A percentile compares a stretch with the other conserved stretches of the same genome.
Evolutionary conservation across 2,329 filamentous ascomycete species (phyloP).

Genomic region (Bipolaris gigantea): DNA sequence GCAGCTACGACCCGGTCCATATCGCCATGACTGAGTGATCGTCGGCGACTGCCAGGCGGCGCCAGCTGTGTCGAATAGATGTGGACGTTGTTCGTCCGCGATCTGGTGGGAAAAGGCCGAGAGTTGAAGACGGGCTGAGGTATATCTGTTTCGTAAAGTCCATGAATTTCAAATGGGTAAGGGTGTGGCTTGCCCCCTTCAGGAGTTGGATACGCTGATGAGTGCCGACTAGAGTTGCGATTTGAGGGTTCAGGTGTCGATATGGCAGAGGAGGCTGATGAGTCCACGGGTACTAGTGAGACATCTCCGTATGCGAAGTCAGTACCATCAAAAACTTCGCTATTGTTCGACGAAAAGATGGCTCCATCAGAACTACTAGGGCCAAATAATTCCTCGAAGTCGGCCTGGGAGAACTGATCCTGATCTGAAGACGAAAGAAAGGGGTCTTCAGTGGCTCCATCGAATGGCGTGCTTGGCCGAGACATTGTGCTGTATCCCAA

Average conservation of each 20-base stretch:
- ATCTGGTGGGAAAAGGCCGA: constrained; percentile 8
- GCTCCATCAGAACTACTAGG: neutral
- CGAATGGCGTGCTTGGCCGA: constrained; percentile 19
- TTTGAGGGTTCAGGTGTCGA: constrained; percentile 17
- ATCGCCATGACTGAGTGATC: constrained; percentile 35
- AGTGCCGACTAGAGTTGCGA: constrained; percentile 14
- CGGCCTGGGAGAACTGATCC: constrained; percentile 11
- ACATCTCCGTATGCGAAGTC: constrained; percentile 6
- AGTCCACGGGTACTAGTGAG: neutral
- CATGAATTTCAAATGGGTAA: constrained; percentile 22
- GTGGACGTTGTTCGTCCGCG: constrained; percentile 8
- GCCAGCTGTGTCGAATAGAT: constrained; percentile 3
- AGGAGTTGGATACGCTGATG: constrained; percentile 15
- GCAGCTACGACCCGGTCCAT: constrained; percentile 14
- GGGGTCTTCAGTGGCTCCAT: neutral
- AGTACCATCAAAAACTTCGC: constrained; percentile 10
- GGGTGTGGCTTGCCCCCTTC: constrained; percentile 16
- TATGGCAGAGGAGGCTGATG: constrained; percentile 6
- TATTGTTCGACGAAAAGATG: constrained; percentile 9
- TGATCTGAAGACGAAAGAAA: constrained; percentile 6
- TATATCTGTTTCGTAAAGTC: constrained; percentile 2
- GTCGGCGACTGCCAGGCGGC: constrained; percentile 25
- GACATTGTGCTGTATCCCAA: constrained; percentile 18
- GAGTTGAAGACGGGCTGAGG: constrained; percentile 1
- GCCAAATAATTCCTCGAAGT: constrained; percentile 17